Conservation (phyloP, 495 filamentous ascomycete genomes). For the Penicillium longicatenatum region DNA sequence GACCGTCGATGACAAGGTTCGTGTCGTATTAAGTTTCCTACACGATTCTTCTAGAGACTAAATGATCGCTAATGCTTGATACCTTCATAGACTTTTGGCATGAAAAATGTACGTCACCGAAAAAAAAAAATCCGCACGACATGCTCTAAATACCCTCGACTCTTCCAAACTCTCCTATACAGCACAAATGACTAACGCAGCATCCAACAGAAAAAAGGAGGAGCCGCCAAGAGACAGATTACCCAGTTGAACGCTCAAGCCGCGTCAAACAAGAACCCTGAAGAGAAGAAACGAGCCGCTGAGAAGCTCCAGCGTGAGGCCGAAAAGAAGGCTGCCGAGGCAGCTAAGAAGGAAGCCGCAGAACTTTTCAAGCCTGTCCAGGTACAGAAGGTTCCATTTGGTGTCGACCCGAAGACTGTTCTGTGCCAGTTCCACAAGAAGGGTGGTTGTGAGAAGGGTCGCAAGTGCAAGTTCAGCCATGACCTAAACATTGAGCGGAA, state of each 20-base stretch:
- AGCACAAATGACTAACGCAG: conserved; percentile 7
- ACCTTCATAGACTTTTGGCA: conserved; percentile 75
- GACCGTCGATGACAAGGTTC: conserved; percentile 81
- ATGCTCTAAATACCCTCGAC: not conserved
- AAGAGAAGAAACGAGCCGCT: conserved; percentile 85
- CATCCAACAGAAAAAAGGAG: conserved; percentile 79
- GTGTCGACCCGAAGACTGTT: conserved; percentile 98
- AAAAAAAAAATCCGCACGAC: conserved; percentile 4
- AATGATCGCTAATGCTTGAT: conserved; percentile 18
- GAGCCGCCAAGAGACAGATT: conserved; percentile 84
- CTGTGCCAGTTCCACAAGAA: conserved; percentile 95
- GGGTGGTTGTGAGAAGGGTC: conserved; percentile 94
- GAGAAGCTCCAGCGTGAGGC: conserved; percentile 82
- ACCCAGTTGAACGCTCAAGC: conserved; percentile 73
- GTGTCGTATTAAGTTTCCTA: conserved; percentile 9
- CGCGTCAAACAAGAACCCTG: conserved; percentile 69
- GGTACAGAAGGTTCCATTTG: conserved; percentile 94
- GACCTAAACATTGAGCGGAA: conserved; percentile 88
- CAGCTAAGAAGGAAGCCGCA: conserved; percentile 72
- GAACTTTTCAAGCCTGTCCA: conserved; percentile 95
- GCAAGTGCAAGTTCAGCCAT: conserved; percentile 97
- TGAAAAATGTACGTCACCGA: conserved; percentile 80
- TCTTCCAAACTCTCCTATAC: not conserved
- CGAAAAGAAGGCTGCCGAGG: conserved; percentile 86
- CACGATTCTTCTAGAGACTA: not conserved